Percentiles rank a stretch among this genome's conserved stretches.
phyloP scores from a whole-genome alignment of 192 early-diverging fungal genomes.

The Coemansia sp. region DNA sequence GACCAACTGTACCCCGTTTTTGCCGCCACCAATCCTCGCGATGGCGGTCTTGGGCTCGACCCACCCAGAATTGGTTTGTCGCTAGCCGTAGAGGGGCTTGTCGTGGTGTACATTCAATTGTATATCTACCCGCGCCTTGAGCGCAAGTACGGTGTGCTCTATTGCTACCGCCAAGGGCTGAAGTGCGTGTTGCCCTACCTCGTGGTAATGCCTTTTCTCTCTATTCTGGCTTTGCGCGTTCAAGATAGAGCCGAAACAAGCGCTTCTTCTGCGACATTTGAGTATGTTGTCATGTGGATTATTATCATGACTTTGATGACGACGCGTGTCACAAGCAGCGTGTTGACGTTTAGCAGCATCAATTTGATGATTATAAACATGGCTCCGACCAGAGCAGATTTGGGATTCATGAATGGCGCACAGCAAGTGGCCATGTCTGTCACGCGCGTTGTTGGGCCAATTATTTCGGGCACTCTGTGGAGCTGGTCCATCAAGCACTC shows the following conservation, averaged over 20 bases:
- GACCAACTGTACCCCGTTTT: conserved; percentile 18
- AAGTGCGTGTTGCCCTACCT: neutral
- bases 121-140: conserved; percentile 22
- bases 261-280: neutral
- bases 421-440: no score
- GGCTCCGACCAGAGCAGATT: neutral
- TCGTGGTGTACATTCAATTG: conserved; percentile 32
- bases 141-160: no score
- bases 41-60: conserved; percentile 44
- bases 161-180: conserved; percentile 20
- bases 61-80: conserved; percentile 36
- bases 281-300: neutral
- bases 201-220: neutral
- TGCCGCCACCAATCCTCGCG: neutral
- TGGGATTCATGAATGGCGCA: conserved; percentile 15
- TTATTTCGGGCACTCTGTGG: conserved; percentile 8
- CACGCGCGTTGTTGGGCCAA: conserved; percentile 8
- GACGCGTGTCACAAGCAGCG: neutral
- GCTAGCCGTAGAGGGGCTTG: conserved; percentile 13
- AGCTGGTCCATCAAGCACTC: conserved; percentile 26
- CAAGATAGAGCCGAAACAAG: neutral
- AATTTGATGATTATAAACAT: conserved; percentile 4
- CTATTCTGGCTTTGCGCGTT: neutral
- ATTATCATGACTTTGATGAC: neutral
- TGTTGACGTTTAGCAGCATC: conserved; percentile 1